These are phyloP conservation scores for Tolypocladium cylindrosporum DNA, from an alignment of 2,329 filamentous ascomycete species.

Conservation along the genomic window DNA sequence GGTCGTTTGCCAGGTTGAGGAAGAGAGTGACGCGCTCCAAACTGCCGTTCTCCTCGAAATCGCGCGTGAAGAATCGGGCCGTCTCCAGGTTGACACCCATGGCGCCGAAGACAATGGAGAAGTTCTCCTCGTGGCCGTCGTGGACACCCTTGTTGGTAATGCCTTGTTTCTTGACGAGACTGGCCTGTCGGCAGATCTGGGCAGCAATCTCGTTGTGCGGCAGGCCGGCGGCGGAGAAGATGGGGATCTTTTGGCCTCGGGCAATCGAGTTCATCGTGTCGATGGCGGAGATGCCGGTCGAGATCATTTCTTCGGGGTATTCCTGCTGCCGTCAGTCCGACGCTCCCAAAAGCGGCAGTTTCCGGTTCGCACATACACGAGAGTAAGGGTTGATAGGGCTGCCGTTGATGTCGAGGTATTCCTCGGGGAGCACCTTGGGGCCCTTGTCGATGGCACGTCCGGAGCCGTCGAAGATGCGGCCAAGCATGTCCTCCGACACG, in stretches of 20 bases:
- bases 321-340: slow-evolving; percentile 44
- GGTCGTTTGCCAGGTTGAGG: slow-evolving; percentile 98
- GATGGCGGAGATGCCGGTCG: slow-evolving; percentile 97
- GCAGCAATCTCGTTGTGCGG: slow-evolving; percentile 99
- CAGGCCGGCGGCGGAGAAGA: slow-evolving; percentile 96
- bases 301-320: slow-evolving; percentile 99
- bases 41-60: slow-evolving; percentile 98
- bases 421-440: slow-evolving; percentile 93
- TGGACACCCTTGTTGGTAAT: slow-evolving; percentile 87
- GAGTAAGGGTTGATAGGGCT: slow-evolving; percentile 98
- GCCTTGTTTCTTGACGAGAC: slow-evolving; percentile 72
- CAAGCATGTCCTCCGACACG: slow-evolving; percentile 98
- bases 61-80: slow-evolving; percentile 92
- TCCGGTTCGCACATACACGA: slow-evolving; percentile 47
- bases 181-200: slow-evolving; percentile 95
- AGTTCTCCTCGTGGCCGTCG: slow-evolving; percentile 97
- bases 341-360: not conserved
- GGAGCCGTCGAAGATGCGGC: slow-evolving; percentile 96
- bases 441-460: slow-evolving; percentile 98
- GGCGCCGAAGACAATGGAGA: slow-evolving; percentile 97
- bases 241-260: slow-evolving; percentile 98
- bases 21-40: slow-evolving; percentile 96
- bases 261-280: slow-evolving; percentile 98
- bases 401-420: slow-evolving; percentile 98
- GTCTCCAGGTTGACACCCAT: slow-evolving; percentile 99